Evolutionary conservation across 768 basidiomycete genomes (phyloP).

Genomic region (Lactarius trivialis): DNA sequence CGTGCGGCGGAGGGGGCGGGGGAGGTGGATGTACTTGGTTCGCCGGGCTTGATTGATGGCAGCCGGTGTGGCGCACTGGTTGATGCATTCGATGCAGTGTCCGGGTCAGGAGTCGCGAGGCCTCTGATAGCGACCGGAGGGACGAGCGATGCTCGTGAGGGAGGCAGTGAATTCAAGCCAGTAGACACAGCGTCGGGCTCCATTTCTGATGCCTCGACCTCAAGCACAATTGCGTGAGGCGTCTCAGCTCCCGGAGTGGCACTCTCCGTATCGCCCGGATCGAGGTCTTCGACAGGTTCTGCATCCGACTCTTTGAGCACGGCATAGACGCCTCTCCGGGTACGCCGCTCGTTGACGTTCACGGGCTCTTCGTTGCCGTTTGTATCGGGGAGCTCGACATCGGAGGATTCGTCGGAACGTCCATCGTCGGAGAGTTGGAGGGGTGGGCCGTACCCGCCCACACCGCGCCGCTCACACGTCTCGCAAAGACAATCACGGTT

Average conservation of each 20-base stretch:
- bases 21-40: conserved; percentile 25
- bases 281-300: conserved; percentile 46
- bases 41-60: conserved; percentile 11
- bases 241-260: conserved; percentile 1
- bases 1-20: conserved; percentile 23
- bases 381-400: conserved; percentile 23
- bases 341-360: conserved; percentile 74
- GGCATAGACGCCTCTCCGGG: conserved; percentile 76
- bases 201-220: conserved; percentile 17
- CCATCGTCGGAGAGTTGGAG: conserved; percentile 51
- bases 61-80: conserved; percentile 12
- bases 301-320: conserved; percentile 59
- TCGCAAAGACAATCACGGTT: conserved; percentile 79
- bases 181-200: conserved; percentile 11
- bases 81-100: background rate
- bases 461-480: conserved; percentile 71
- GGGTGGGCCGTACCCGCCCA: conserved; percentile 63
- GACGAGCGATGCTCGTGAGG: conserved; percentile 16
- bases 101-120: conserved; percentile 17
- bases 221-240: conserved; percentile 4
- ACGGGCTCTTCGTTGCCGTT: conserved; percentile 32
- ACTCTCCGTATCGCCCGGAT: conserved; percentile 30
- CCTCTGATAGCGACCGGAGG: conserved; percentile 4
- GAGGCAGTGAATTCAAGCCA: conserved; percentile 4
- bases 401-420: conserved; percentile 35